Evolutionary conservation across 2,329 filamentous ascomycete species (phyloP).

Genomic region (Penicillium paneum): DNA sequence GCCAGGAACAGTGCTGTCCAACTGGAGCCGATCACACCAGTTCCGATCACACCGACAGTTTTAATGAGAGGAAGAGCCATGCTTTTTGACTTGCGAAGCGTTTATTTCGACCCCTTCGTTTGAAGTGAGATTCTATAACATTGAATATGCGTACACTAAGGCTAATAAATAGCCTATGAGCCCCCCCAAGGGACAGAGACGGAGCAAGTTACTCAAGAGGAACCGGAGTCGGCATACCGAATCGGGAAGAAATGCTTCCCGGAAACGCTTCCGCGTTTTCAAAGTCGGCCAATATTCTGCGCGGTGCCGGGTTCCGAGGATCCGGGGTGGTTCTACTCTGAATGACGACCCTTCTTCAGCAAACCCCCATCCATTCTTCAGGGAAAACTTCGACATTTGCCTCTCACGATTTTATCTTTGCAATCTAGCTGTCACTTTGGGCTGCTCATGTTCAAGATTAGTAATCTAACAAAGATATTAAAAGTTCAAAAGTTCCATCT

Average conservation of each 20-base stretch:
- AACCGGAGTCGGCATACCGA: not conserved
- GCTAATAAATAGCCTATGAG: not conserved
- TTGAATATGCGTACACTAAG: not conserved
- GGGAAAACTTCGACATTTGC: too few relatives aligned
- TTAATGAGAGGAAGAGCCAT: conserved; percentile 25
- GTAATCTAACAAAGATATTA: too few relatives aligned
- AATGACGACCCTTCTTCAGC: too few relatives aligned
- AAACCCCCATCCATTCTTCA: too few relatives aligned
- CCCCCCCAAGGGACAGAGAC: not conserved
- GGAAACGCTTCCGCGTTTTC: not conserved
- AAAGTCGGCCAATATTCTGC: too few relatives aligned
- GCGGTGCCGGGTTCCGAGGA: too few relatives aligned
- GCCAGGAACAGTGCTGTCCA: conserved; percentile 45
- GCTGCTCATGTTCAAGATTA: too few relatives aligned
- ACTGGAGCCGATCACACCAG: conserved; percentile 41
- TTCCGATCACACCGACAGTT: conserved; percentile 33
- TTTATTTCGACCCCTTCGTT: not conserved
- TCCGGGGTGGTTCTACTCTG: too few relatives aligned
- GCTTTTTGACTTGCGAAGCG: not conserved
- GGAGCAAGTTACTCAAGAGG: not conserved
- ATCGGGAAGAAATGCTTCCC: not conserved
- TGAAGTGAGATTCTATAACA: not conserved
- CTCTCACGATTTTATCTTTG: too few relatives aligned
- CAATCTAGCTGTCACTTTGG: too few relatives aligned
- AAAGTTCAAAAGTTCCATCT: too few relatives aligned